Evolutionary conservation across 805 yeast genomes (phyloP), one percentile per base, ranked within the genome.

Genomic region (Zygoascus tannicola): DNA sequence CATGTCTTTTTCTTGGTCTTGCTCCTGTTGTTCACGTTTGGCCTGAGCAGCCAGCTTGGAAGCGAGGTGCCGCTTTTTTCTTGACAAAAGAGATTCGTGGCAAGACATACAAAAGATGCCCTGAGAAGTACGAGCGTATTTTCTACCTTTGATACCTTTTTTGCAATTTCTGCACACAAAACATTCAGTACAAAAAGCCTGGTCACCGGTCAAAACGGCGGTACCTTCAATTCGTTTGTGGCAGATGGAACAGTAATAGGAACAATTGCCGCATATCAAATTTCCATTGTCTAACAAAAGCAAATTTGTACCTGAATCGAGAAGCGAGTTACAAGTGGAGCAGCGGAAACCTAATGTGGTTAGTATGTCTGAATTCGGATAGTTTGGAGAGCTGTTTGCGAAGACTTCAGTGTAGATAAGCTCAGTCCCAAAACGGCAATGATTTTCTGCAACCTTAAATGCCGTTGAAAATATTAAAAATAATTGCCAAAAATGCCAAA

Each of bases 21-120:
- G 32, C 30, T 33, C 32, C 44, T 26, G 44, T 43, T 22, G 44
- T 14, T 41, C 76, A 50, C 75, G 71, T 53, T 77, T 26, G 10
- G 7, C 12, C 12, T 26, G 30, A 12, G 30, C 30, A 7, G 30
- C 30, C 10, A 26, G 30, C 12, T 26, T 26, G 10, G 30, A 26
- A 12, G 30, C 30, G 7, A 26, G 30, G 12, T 26, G 30, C 12
- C 30, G 7, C 30, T 26, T 79, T 65, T 86, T 81, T 57, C 80
- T 81, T 37, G 81, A 87, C 58, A 88, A 64, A 47, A 90, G 66
- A 52, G 78, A 75, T 57, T 85, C 88, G 64, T 92, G 97, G 62
- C 98, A 90, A 22, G 74, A 70, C 85, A 88, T 85, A 64, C 98
- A 90, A 58, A 86, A 88, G 37, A 90, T 68, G 0, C 97, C 97